Evolutionary conservation across 768 basidiomycete genomes (phyloP).

Genomic region (Cyclocybe cylindracea): DNA sequence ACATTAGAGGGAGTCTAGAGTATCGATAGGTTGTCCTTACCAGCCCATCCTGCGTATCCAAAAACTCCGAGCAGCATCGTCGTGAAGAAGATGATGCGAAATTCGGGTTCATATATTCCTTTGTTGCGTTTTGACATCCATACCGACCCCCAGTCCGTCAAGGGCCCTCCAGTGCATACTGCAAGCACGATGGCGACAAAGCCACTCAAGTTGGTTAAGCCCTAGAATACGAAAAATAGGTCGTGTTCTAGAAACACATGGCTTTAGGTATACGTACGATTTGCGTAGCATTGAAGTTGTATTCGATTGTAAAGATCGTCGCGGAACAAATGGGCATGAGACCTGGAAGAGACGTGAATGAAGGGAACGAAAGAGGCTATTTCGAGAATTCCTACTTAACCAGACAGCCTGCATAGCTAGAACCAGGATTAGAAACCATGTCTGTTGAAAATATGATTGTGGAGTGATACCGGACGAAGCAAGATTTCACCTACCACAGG

Average conservation of each 20-base stretch:
- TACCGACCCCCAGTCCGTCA: constrained; percentile 43
- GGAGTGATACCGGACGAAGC: neutral
- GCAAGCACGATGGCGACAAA: constrained; percentile 43
- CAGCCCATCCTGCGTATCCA: constrained; percentile 47
- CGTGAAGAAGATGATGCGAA: constrained; percentile 41
- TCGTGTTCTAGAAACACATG: neutral
- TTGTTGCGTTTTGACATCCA: constrained; percentile 44
- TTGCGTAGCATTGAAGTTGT: constrained; percentile 41
- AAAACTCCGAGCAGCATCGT: constrained; percentile 44
- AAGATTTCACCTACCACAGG: constrained; percentile 35
- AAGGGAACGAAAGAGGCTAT: neutral
- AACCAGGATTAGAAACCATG: constrained; percentile 37
- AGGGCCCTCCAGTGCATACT: constrained; percentile 34
- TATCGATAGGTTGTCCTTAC: constrained; percentile 11
- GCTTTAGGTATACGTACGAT: constrained; percentile 25
- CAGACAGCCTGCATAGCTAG: constrained; percentile 46
- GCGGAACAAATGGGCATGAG: constrained; percentile 44
- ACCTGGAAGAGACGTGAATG: constrained; percentile 21
- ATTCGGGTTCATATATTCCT: constrained; percentile 50
- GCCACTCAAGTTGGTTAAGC: constrained; percentile 43
- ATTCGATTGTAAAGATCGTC: constrained; percentile 45
- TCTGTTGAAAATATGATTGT: constrained; percentile 11
- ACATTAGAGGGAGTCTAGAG: neutral
- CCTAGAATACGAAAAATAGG: constrained; percentile 15
- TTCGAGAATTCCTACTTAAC: constrained; percentile 32